Evolutionary conservation across 129 eudicot species (phyloP).

Genomic region (Arctium lappa): DNA sequence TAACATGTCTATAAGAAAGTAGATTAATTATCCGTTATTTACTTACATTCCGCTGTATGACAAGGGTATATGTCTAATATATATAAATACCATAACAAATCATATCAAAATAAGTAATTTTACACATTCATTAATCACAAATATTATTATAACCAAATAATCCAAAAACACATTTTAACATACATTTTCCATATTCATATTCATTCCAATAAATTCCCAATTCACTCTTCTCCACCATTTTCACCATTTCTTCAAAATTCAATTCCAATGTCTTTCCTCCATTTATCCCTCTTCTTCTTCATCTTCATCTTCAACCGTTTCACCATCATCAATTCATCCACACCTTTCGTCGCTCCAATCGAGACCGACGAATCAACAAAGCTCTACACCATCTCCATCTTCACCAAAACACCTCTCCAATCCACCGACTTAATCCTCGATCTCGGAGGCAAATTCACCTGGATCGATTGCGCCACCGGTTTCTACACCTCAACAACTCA

Average conservation of each 20-base stretch:
- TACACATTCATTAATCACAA: too few species aligned
- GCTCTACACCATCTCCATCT: constrained; percentile 42
- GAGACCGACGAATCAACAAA: constrained; percentile 29
- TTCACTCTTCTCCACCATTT: neutral
- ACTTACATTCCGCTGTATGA: too few species aligned
- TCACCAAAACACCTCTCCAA: constrained; percentile 47
- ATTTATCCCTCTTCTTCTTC: neutral
- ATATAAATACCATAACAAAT: too few species aligned
- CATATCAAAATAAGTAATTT: too few species aligned
- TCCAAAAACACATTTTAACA: too few species aligned
- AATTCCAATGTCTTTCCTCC: constrained; percentile 8
- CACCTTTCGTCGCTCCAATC: constrained; percentile 46
- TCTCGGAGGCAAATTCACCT: constrained; percentile 44
- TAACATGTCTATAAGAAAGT: too few species aligned
- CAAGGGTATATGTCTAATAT: too few species aligned
- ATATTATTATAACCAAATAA: too few species aligned
- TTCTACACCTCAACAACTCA: constrained; percentile 38
- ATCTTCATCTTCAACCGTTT: neutral
- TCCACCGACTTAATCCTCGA: constrained; percentile 45
- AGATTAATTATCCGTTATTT: too few species aligned
- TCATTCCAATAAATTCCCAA: neutral
- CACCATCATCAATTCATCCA: neutral
- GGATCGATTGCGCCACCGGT: constrained; percentile 41
- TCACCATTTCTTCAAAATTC: neutral
- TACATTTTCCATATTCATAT: too few species aligned